Conservation (phyloP, 1,284 basidiomycete genomes). For the Thelephora terrestris region DNA sequence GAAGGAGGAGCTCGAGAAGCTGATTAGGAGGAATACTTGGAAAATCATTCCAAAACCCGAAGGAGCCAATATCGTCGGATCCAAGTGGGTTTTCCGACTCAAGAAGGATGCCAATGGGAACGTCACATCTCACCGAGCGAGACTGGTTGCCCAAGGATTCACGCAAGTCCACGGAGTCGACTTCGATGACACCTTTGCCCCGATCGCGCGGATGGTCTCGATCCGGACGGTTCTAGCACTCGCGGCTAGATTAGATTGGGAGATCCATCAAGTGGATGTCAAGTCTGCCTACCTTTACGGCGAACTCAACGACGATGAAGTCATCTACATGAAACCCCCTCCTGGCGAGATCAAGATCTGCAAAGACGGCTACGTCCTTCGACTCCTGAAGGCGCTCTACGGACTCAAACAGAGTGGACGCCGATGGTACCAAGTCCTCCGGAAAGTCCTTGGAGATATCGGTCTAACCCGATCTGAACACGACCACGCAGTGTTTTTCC, state of each 20-base stretch:
- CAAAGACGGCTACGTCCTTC: slow-evolving; percentile 6
- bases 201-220: slow-evolving; percentile 20
- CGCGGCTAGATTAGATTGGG: slow-evolving; percentile 17
- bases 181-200: slow-evolving; percentile 25
- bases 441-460: slow-evolving; percentile 5
- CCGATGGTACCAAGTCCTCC: slow-evolving; percentile 9
- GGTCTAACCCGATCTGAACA: slow-evolving; percentile 7
- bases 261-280: slow-evolving; percentile 24
- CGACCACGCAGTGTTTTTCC: slow-evolving; percentile 15
- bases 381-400: slow-evolving; percentile 14
- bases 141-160: slow-evolving; percentile 30
- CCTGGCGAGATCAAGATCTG: slow-evolving; percentile 7
- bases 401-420: slow-evolving; percentile 18
- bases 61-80: slow-evolving; percentile 16
- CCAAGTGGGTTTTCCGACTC: slow-evolving; percentile 21
- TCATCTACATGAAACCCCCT: slow-evolving; percentile 18
- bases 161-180: slow-evolving; percentile 26
- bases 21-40: slow-evolving; percentile 13
- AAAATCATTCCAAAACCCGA: slow-evolving; percentile 9
- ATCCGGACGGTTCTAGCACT: slow-evolving; percentile 20
- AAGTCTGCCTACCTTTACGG: slow-evolving; percentile 24
- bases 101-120: slow-evolving; percentile 22
- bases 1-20: slow-evolving; percentile 13
- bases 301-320: slow-evolving; percentile 13
- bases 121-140: slow-evolving; percentile 20